phyloP scores from a whole-genome alignment of 345 rosid genomes.

The Nasturtium officinale region DNA sequence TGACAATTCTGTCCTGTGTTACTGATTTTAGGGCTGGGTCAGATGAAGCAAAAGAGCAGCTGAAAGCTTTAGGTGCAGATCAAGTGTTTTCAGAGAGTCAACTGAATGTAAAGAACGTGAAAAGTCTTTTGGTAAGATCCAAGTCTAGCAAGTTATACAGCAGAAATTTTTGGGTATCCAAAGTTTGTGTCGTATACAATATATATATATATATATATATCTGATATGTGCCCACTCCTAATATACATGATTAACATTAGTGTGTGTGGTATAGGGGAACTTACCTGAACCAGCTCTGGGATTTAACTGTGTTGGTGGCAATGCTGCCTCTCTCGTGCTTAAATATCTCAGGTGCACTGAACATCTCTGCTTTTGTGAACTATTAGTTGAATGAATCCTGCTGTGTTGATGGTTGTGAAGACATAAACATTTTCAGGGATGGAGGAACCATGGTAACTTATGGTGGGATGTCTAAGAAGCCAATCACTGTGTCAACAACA shows the following conservation, averaged over 20 bases:
- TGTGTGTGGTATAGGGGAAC: conserved; percentile 48
- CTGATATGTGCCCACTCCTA: no score
- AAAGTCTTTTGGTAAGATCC: conserved; percentile 68
- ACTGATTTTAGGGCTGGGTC: conserved; percentile 59
- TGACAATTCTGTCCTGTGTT: conserved; percentile 15
- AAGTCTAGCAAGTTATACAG: neutral
- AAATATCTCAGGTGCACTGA: conserved; percentile 65
- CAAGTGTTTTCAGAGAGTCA: conserved; percentile 79
- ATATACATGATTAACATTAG: no score
- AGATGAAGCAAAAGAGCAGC: conserved; percentile 65
- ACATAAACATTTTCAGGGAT: conserved; percentile 48
- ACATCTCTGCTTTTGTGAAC: neutral
- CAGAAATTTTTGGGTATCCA: neutral
- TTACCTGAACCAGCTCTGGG: conserved; percentile 77
- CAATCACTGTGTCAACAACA: conserved; percentile 76
- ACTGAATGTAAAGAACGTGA: conserved; percentile 75
- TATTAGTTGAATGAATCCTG: neutral
- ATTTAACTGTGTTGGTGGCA: conserved; percentile 91
- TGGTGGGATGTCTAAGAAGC: conserved; percentile 94
- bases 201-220: conserved; percentile 9
- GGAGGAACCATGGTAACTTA: conserved; percentile 94
- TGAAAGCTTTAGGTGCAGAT: conserved; percentile 76
- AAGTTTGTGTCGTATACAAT: neutral
- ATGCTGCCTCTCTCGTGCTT: conserved; percentile 76
- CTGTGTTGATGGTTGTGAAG: conserved; percentile 19